Conservation (phyloP, 176 grass and related monocot genomes). For the Musa itinerans region DNA sequence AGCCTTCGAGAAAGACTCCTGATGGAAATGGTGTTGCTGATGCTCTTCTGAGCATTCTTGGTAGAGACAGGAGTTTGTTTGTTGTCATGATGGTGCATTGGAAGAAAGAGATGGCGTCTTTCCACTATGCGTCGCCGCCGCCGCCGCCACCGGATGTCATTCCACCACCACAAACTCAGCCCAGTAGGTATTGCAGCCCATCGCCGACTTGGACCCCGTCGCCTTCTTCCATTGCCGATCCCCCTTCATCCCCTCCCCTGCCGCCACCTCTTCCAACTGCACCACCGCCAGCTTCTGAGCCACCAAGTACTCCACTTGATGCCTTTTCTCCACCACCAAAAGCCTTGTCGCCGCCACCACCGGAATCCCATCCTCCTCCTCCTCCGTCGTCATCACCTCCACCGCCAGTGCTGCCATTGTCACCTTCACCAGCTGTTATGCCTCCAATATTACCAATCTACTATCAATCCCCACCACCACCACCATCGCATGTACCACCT, state of each 20-base stretch:
- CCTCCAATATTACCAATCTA: constrained; percentile 31
- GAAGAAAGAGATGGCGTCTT: constrained; percentile 13
- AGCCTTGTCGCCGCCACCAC: constrained; percentile 21
- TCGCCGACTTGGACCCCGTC: constrained; percentile 12
- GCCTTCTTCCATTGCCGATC: constrained; percentile 28
- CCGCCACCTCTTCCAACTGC: constrained; percentile 26
- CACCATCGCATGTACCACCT: neutral
- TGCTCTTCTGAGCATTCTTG: neutral
- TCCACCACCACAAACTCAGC: constrained; percentile 28
- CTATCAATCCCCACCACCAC: constrained; percentile 31
- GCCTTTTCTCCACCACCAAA: constrained; percentile 9
- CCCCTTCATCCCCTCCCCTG: constrained; percentile 29
- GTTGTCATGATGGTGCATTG: neutral
- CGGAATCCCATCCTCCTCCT: constrained; percentile 10
- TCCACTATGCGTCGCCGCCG: constrained; percentile 33
- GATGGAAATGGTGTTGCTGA: neutral
- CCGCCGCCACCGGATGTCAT: constrained; percentile 27
- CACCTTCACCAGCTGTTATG: constrained; percentile 41
- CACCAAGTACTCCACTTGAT: constrained; percentile 18
- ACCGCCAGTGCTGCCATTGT: constrained; percentile 29
- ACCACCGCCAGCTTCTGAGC: constrained; percentile 16
- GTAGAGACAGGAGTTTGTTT: neutral
- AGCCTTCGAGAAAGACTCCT: neutral
- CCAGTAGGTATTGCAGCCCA: neutral
- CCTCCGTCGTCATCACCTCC: constrained; percentile 28